Percentiles rank a stretch among this genome's conserved stretches.
Evolutionary conservation across 2,329 filamentous ascomycete species (phyloP).

Genomic region (Didymella arachidicola): DNA sequence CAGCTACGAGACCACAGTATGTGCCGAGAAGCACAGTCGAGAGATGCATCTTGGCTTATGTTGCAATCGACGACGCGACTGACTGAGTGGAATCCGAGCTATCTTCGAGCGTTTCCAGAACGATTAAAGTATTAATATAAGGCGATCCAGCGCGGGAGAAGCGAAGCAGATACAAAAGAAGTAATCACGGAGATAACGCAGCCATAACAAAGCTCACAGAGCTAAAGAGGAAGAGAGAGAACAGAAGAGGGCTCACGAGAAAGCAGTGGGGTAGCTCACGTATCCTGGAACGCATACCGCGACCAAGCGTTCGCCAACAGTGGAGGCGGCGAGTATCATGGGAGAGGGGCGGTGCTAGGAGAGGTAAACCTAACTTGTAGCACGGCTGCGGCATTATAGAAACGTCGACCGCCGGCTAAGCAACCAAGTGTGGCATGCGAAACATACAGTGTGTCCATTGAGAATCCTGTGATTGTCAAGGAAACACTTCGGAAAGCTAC

Average conservation of each 20-base stretch:
- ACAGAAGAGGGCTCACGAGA: not conserved
- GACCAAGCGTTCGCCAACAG: slow-evolving; percentile 20
- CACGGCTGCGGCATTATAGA: slow-evolving; percentile 34
- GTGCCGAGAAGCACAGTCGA: slow-evolving; percentile 30
- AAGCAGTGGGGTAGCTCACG: not conserved
- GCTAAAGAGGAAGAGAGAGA: slow-evolving; percentile 3
- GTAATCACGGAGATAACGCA: slow-evolving; percentile 2
- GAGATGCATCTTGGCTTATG: slow-evolving; percentile 29
- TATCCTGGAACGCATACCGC: slow-evolving; percentile 10
- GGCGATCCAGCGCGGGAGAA: slow-evolving; percentile 33
- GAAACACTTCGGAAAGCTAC: slow-evolving; percentile 3
- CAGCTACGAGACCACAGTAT: slow-evolving; percentile 30
- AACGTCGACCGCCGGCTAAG: slow-evolving; percentile 22
- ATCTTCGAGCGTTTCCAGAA: slow-evolving; percentile 12
- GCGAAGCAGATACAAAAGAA: slow-evolving; percentile 11
- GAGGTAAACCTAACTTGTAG: slow-evolving; percentile 26
- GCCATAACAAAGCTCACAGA: slow-evolving; percentile 14
- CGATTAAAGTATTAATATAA: slow-evolving; percentile 23
- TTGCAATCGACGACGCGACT: not conserved
- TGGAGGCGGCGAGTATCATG: slow-evolving; percentile 17
- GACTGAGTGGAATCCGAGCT: not conserved
- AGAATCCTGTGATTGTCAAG: slow-evolving; percentile 12
- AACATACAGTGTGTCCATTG: slow-evolving; percentile 21
- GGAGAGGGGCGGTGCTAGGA: slow-evolving; percentile 20
- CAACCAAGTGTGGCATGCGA: slow-evolving; percentile 23